phyloP scores from a whole-genome alignment of 306 rosid species.

The Malus sylvestris region DNA sequence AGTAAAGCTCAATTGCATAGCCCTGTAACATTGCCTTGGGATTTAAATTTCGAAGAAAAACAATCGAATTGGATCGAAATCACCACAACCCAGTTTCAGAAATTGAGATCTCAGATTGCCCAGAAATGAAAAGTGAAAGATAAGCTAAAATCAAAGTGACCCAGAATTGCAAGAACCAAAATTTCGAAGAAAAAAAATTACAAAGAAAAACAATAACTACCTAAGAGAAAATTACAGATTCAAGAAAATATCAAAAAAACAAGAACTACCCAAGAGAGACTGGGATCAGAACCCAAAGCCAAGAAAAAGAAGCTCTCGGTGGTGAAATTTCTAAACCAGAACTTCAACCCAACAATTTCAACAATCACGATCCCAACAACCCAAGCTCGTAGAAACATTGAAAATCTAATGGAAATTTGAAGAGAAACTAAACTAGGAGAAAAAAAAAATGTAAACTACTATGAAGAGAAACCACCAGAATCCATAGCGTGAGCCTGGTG shows the following conservation, averaged over 20 bases:
- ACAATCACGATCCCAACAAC: too few species aligned
- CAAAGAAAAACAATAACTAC: too few species aligned
- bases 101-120: constrained; percentile 27
- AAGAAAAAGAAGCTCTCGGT: too few species aligned
- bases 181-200: background rate
- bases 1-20: constrained; percentile 80
- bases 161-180: background rate
- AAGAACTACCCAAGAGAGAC: constrained; percentile 7
- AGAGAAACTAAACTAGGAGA: too few species aligned
- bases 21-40: constrained; percentile 60
- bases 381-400: too few species aligned
- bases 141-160: background rate
- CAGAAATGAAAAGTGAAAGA: background rate
- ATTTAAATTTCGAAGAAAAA: background rate
- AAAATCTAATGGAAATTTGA: too few species aligned
- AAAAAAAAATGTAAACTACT: too few species aligned
- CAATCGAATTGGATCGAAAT: background rate
- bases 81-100: constrained; percentile 19
- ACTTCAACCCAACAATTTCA: too few species aligned
- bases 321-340: too few species aligned
- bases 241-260: background rate
- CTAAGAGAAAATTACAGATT: background rate
- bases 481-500: too few species aligned
- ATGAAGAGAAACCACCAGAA: too few species aligned
- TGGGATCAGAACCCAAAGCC: background rate